Evolutionary conservation across 1,284 basidiomycete species (phyloP), one percentile per base, ranked within the genome.

Genomic region (Austropuccinia psidii): DNA sequence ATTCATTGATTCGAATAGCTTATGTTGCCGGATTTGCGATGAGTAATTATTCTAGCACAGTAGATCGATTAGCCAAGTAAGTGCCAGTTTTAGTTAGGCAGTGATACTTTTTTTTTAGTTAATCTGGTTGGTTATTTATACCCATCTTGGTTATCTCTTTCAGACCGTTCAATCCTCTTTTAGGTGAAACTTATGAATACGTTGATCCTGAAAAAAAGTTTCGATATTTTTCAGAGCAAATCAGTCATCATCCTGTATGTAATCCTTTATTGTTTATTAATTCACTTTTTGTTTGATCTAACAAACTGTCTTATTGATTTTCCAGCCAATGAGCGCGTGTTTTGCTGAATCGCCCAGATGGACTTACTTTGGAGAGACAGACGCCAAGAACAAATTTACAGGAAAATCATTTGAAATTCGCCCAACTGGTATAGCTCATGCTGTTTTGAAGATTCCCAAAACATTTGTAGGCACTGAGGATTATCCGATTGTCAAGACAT

Each of bases 1-100:
- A 96, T 78, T 87, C 91, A 6, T 85, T 90, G 58, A 87, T 88
- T 73, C 87, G 95, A 7, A 87, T 97, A 74, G 93, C 93, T 0
- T 98, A 89, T 79, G 93, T 98, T 3, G 93, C 90, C 13, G 95
- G 93, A 0, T 98, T 98, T 81, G 95, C 93, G 1, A 96, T 96
- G 91, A 92, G 90, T 49, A 98, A 98, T 83, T 98, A 98, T 82
- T 93, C 91, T 13, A 93, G 91, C 33, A 98, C 95, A 0, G 92
- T 96, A 77, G 81, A 80, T 3, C 77, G 80, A 37, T 76, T 80
- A 55, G 79, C 80, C 52, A 80, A 80, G 67, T 67, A 27, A 27
- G 52, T 74, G n/a, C 29, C 13, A 27, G 24, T 55, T 52, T 39
- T 24, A 31, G 60, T 45, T 19, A 29, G 15, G 52, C 2, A 27